Percentiles rank a stretch among this genome's conserved stretches.
Evolutionary conservation across 495 filamentous ascomycete genomes (phyloP).

Genomic region (Lasiosphaeris hirsuta): DNA sequence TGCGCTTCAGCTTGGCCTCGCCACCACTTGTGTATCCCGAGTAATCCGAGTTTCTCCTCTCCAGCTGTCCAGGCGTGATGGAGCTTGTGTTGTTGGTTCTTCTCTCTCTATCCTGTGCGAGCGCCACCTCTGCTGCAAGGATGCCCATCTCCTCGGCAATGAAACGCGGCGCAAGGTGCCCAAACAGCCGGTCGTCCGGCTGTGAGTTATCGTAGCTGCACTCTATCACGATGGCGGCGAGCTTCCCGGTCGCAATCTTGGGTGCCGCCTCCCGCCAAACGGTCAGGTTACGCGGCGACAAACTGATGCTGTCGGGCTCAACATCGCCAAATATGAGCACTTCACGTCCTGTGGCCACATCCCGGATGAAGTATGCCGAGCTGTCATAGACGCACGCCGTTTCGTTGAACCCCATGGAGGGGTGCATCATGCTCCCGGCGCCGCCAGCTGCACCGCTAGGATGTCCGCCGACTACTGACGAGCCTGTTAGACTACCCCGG

Average conservation of each 20-base stretch:
- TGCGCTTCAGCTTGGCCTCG: constrained; percentile 44
- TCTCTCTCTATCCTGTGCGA: constrained; percentile 14
- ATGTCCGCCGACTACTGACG: neutral
- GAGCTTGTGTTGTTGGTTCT: neutral
- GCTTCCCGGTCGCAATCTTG: constrained; percentile 64
- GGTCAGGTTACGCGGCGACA: constrained; percentile 69
- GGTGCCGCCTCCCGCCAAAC: constrained; percentile 86
- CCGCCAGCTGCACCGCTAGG: constrained; percentile 5
- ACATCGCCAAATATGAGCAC: constrained; percentile 94
- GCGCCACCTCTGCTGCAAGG: constrained; percentile 64
- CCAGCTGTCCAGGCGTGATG: neutral
- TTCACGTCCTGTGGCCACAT: constrained; percentile 63
- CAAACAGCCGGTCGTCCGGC: constrained; percentile 72
- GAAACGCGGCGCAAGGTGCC: constrained; percentile 81
- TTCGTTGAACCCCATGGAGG: constrained; percentile 26
- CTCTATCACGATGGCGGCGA: constrained; percentile 88
- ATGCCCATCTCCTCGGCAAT: constrained; percentile 70
- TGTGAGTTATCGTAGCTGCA: constrained; percentile 83
- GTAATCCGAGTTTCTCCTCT: constrained; percentile 10
- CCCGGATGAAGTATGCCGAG: constrained; percentile 87
- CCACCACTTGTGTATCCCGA: constrained; percentile 25
- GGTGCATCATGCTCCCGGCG: constrained; percentile 17
- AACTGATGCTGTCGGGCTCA: constrained; percentile 82
- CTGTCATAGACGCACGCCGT: constrained; percentile 68
- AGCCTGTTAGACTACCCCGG: neutral